A percentile compares a stretch with the other conserved stretches of the same genome.
phyloP scores from a whole-genome alignment of 306 rosid genomes.

The Vachellia pachyceras region DNA sequence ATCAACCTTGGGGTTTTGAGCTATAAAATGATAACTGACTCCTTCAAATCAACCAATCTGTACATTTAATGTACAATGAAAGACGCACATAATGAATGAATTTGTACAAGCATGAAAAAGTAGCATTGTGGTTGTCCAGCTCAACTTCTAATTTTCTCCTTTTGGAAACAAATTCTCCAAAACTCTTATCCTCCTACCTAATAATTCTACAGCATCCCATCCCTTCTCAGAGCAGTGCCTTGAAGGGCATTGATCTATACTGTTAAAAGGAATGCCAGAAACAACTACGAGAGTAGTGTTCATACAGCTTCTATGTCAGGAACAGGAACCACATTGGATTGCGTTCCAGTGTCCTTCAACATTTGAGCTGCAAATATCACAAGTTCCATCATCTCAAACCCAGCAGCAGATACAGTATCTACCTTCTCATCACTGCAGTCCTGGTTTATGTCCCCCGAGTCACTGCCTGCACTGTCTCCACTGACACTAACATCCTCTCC shows the following conservation, averaged over 20 bases:
- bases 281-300: constrained; percentile 8
- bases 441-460: constrained; percentile 37
- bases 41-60: neutral
- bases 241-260: constrained; percentile 20
- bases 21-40: neutral
- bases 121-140: neutral
- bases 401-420: constrained; percentile 80
- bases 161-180: constrained; percentile 10
- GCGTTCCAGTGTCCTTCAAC: constrained; percentile 51
- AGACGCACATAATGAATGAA: neutral
- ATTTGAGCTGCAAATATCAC: constrained; percentile 72
- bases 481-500: constrained; percentile 52
- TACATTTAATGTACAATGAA: constrained; percentile 19
- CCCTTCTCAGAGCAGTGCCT: constrained; percentile 2
- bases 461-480: constrained; percentile 43
- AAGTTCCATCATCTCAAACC: constrained; percentile 98
- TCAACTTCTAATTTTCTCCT: neutral
- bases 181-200: constrained; percentile 21
- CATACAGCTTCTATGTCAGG: constrained; percentile 35
- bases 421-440: constrained; percentile 59
- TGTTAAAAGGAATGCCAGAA: constrained; percentile 12
- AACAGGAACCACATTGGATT: constrained; percentile 37
- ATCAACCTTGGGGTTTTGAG: neutral
- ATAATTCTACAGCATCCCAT: constrained; percentile 31
- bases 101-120: neutral